These are phyloP conservation scores for Lactarius psammicola DNA, from an alignment of 768 basidiomycete genomes.

Conservation along the genomic window DNA sequence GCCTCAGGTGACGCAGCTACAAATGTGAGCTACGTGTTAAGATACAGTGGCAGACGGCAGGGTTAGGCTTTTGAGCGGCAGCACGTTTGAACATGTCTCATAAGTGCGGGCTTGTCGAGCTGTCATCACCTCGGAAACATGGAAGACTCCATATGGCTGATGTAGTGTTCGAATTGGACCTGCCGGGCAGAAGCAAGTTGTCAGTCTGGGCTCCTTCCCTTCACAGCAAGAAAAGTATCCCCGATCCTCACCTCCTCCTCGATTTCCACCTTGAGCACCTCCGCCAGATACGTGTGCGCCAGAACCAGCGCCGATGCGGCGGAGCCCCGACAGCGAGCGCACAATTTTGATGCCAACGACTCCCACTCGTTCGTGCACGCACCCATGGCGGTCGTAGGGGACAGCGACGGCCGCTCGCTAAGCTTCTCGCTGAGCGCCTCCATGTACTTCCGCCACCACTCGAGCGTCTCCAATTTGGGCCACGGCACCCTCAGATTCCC, in stretches of 20 bases:
- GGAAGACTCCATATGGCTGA: conserved; percentile 13
- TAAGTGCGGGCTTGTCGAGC: neutral
- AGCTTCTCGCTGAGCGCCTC: neutral
- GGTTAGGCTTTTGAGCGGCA: neutral
- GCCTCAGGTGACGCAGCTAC: no score
- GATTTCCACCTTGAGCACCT: conserved; percentile 11
- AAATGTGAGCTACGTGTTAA: neutral
- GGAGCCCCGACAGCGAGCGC: conserved; percentile 12
- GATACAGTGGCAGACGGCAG: neutral
- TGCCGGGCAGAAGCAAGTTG: neutral
- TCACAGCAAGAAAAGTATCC: neutral
- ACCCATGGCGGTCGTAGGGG: conserved; percentile 1
- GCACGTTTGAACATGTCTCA: neutral
- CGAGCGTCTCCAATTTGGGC: conserved; percentile 3
- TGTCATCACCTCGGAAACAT: conserved; percentile 16
- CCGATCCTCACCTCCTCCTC: conserved; percentile 13
- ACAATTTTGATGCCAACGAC: conserved; percentile 6
- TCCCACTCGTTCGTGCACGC: conserved; percentile 13
- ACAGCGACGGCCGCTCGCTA: neutral
- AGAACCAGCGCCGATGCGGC: conserved; percentile 10
- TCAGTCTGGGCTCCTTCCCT: neutral
- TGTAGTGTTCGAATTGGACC: conserved; percentile 15
- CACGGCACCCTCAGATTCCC: conserved; percentile 3
- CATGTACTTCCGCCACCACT: conserved; percentile 15
- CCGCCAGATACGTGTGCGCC: conserved; percentile 7